Conservation (phyloP, 192 early-diverging fungal species). For the Backusella sp. region DNA sequence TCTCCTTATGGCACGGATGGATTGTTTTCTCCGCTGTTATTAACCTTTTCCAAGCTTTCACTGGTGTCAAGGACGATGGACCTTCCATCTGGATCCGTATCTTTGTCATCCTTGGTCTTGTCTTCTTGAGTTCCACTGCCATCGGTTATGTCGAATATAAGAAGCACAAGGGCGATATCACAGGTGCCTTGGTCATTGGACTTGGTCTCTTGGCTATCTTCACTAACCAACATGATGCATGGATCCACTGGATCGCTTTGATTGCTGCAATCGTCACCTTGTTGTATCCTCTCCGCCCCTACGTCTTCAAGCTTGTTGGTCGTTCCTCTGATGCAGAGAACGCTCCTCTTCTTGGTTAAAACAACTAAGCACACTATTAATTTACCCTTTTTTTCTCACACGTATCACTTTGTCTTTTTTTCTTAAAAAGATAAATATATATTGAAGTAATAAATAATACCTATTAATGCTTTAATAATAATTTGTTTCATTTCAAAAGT, state of each 20-base stretch:
- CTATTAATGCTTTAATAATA: slow-evolving; percentile 1
- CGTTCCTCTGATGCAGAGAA: slow-evolving; percentile 37
- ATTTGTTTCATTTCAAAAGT: background rate
- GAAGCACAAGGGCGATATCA: slow-evolving; percentile 56
- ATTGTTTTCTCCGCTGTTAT: slow-evolving; percentile 56
- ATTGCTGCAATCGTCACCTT: slow-evolving; percentile 41
- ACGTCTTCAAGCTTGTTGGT: slow-evolving; percentile 34
- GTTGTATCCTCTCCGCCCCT: slow-evolving; percentile 43
- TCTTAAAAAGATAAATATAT: background rate
- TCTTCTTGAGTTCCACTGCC: slow-evolving; percentile 54
- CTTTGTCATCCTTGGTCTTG: slow-evolving; percentile 47
- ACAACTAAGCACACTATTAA: background rate
- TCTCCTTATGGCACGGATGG: slow-evolving; percentile 70
- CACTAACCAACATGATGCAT: slow-evolving; percentile 40
- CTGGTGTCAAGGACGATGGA: slow-evolving; percentile 29
- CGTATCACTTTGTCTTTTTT: background rate
- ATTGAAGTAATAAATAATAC: slow-evolving; percentile 11
- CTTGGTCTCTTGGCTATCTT: slow-evolving; percentile 53
- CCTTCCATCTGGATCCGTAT: slow-evolving; percentile 47
- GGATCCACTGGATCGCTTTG: slow-evolving; percentile 51
- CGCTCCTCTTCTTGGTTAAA: slow-evolving; percentile 54
- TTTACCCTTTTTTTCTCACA: slow-evolving; percentile 5
- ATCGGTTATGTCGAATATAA: slow-evolving; percentile 62
- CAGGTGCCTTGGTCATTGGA: slow-evolving; percentile 63
- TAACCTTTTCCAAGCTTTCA: slow-evolving; percentile 61